A percentile compares a stretch with the other conserved stretches of the same genome.
Conservation (phyloP, 176 grass and related monocot species). For the Musa beccarii region DNA sequence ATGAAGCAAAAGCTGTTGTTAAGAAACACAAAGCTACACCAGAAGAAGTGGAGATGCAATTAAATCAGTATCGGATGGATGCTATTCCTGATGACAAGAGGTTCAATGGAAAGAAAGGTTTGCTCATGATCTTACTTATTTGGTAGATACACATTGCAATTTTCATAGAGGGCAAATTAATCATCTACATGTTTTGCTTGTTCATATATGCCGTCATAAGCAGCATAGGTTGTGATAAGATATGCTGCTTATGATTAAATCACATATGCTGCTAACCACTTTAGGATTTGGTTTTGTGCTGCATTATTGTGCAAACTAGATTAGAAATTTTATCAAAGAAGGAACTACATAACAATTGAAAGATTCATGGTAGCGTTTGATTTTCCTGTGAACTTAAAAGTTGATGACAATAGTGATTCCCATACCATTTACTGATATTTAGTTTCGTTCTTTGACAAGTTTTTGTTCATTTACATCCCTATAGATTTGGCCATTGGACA, state of each 20-base stretch:
- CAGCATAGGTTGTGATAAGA: not conserved
- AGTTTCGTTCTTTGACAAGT: too few species aligned
- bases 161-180: too few species aligned
- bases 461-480: too few species aligned
- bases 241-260: too few species aligned
- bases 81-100: slow-evolving; percentile 70
- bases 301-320: not conserved
- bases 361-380: too few species aligned
- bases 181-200: not conserved
- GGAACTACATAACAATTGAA: not conserved
- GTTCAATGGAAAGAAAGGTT: slow-evolving; percentile 88
- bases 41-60: slow-evolving; percentile 77
- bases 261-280: not conserved
- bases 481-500: too few species aligned
- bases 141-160: not conserved
- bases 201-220: not conserved
- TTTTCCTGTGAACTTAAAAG: too few species aligned
- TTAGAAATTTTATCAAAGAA: not conserved
- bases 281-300: not conserved
- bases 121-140: slow-evolving; percentile 15
- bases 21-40: slow-evolving; percentile 87
- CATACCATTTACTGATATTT: too few species aligned
- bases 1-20: slow-evolving; percentile 78
- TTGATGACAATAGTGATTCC: too few species aligned
- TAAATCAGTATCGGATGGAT: slow-evolving; percentile 62